Conservation (phyloP, 805 yeast genomes). For the Candida mattraensis region DNA sequence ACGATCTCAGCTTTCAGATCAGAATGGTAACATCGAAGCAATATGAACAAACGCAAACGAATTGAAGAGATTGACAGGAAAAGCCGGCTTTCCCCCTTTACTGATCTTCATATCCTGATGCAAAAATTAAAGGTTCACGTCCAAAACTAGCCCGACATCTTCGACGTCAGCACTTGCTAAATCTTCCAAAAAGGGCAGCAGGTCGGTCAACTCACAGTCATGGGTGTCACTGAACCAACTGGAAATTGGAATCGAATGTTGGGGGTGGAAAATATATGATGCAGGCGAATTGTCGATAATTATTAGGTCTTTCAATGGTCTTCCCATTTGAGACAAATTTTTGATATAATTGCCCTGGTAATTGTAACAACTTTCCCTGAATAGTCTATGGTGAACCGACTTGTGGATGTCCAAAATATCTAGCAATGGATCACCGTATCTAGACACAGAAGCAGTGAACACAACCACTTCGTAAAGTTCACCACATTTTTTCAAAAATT, state of each 20-base stretch:
- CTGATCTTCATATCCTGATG: slow-evolving; percentile 28
- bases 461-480: slow-evolving; percentile 91
- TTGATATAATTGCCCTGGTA: slow-evolving; percentile 95
- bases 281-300: slow-evolving; percentile 98
- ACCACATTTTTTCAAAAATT: slow-evolving; percentile 80
- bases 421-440: slow-evolving; percentile 94
- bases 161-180: slow-evolving; percentile 69
- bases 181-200: slow-evolving; percentile 88
- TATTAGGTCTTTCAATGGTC: slow-evolving; percentile 82
- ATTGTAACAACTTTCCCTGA: slow-evolving; percentile 91
- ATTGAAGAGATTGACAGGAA: no score
- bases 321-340: slow-evolving; percentile 89
- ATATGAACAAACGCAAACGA: no score
- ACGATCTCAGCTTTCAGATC: no score
- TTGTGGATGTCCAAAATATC: slow-evolving; percentile 80
- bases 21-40: no score
- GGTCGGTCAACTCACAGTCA: slow-evolving; percentile 90
- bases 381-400: slow-evolving; percentile 84
- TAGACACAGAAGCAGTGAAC: slow-evolving; percentile 92
- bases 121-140: slow-evolving; percentile 47
- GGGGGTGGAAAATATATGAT: slow-evolving; percentile 96
- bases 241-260: slow-evolving; percentile 94
- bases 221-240: slow-evolving; percentile 98
- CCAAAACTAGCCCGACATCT: slow-evolving; percentile 84
- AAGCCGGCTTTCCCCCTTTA: slow-evolving; percentile 9